These are phyloP conservation scores for Raphanus hybrid DNA, from an alignment of 441 rosid species.

Conservation along the genomic window DNA sequence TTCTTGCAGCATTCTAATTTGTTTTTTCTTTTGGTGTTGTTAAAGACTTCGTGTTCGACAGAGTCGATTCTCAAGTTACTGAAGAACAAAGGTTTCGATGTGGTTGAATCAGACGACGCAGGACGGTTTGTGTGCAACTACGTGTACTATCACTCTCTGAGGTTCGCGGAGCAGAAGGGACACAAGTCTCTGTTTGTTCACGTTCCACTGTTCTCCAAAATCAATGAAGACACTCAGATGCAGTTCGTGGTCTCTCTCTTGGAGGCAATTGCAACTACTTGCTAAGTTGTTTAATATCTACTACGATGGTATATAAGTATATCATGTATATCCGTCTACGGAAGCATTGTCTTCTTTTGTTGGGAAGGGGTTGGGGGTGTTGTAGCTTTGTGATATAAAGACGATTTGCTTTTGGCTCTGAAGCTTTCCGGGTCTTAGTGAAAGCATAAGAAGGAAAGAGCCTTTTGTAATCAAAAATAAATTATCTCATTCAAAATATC, in stretches of 20 bases:
- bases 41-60: conserved; percentile 53
- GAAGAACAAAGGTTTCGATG: conserved; percentile 52
- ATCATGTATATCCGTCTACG: conserved; percentile 30
- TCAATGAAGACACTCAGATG: conserved; percentile 61
- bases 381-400: conserved; percentile 15
- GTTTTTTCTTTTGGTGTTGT: background rate
- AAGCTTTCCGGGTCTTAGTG: conserved; percentile 8
- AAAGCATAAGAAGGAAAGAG: background rate
- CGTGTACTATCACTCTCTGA: conserved; percentile 67
- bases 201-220: conserved; percentile 56
- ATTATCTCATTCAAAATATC: too few species aligned
- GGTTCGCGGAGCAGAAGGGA: conserved; percentile 62
- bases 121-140: conserved; percentile 72
- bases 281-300: conserved; percentile 35
- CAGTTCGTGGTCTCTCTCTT: conserved; percentile 54
- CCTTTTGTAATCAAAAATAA: too few species aligned
- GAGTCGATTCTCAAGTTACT: conserved; percentile 47
- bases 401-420: conserved; percentile 25
- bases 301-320: conserved; percentile 25
- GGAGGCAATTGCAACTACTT: conserved; percentile 59
- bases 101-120: conserved; percentile 50
- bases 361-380: background rate
- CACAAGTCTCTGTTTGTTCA: conserved; percentile 64
- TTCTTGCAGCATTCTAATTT: conserved; percentile 23
- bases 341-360: conserved; percentile 33